These are phyloP conservation scores for Thelonectria olida DNA, from an alignment of 2,329 filamentous ascomycete species.

Conservation along the genomic window DNA sequence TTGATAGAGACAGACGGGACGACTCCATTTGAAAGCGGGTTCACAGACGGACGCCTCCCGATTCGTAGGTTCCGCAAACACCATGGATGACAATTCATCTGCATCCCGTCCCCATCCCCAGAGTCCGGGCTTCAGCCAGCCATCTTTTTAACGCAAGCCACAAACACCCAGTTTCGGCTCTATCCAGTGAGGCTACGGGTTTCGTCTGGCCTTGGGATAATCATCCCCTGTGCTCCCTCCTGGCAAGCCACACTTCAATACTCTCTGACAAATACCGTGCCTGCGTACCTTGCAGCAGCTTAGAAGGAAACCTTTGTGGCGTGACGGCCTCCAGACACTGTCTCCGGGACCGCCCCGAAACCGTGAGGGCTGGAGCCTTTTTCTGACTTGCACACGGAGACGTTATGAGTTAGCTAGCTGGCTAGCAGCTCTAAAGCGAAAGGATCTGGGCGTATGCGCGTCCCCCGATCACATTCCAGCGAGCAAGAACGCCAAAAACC, in stretches of 20 bases:
- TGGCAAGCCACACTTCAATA: neutral
- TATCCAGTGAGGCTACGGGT: no score
- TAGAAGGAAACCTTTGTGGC: neutral
- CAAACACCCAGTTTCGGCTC: neutral
- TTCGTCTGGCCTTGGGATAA: no score
- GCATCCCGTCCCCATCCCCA: neutral
- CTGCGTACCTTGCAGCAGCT: neutral
- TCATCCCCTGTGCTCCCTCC: neutral
- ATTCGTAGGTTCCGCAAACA: conserved; percentile 19
- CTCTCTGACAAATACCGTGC: neutral
- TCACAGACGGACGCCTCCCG: conserved; percentile 13
- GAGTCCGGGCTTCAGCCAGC: conserved; percentile 12
- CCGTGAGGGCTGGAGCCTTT: neutral
- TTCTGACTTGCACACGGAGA: no score
- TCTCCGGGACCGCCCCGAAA: neutral
- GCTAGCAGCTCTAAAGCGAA: neutral
- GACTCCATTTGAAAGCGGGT: neutral
- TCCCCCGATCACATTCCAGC: conserved; percentile 14
- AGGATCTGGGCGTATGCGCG: neutral
- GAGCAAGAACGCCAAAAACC: neutral
- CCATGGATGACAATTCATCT: conserved; percentile 15
- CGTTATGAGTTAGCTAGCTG: no score
- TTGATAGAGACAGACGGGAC: neutral
- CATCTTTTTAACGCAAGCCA: neutral
- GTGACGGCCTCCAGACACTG: neutral